Conservation (phyloP, 2,329 filamentous ascomycete species). For the Neocatenulostroma microsporum region DNA sequence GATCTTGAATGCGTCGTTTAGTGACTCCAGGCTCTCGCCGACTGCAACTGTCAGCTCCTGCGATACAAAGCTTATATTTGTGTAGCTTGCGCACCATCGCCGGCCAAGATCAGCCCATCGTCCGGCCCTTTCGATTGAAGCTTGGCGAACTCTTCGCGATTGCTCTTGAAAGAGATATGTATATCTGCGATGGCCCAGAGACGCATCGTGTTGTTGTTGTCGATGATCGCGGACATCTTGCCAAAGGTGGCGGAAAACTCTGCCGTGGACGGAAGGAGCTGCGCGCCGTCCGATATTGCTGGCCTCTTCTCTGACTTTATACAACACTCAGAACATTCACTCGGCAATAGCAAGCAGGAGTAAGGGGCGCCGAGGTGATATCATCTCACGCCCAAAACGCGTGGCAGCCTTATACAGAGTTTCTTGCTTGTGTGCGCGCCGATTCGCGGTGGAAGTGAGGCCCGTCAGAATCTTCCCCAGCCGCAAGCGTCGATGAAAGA, state of each 20-base stretch:
- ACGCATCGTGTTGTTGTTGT: constrained; percentile 9
- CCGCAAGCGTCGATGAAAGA: too few species aligned
- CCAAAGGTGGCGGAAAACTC: not conserved
- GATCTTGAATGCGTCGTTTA: constrained; percentile 33
- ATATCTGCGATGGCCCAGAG: constrained; percentile 43
- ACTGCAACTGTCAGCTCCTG: constrained; percentile 20
- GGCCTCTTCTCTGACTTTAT: not conserved
- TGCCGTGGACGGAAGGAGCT: not conserved
- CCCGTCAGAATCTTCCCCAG: too few species aligned
- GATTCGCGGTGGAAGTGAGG: not conserved
- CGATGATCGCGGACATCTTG: not conserved
- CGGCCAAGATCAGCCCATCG: constrained; percentile 40
- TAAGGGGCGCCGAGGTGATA: not conserved
- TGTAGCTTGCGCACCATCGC: constrained; percentile 28
- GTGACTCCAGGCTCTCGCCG: constrained; percentile 26
- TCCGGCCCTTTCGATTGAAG: constrained; percentile 31
- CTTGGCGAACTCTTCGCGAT: constrained; percentile 37
- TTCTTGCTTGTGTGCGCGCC: too few species aligned
- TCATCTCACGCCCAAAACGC: constrained; percentile 1
- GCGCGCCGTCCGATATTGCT: not conserved
- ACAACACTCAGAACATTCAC: not conserved
- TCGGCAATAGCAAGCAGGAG: constrained; percentile 3
- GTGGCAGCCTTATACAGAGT: not conserved
- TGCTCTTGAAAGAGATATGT: constrained; percentile 41
- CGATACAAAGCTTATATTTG: not conserved